Base-by-base conservation (phyloP, 208 protist genomes). In the Porcisia hertigi region DNA sequence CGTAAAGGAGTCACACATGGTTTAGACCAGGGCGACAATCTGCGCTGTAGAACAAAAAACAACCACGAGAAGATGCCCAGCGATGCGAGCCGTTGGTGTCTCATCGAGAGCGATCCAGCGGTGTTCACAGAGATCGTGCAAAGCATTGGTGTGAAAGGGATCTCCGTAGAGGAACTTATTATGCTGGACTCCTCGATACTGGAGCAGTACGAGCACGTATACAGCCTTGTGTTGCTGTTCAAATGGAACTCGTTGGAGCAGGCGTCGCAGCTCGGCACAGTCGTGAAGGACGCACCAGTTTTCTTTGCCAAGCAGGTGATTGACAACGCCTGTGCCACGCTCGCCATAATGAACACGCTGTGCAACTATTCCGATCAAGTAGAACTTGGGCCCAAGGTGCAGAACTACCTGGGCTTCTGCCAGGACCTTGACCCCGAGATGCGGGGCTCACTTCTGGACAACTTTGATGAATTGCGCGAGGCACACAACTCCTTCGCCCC, bases 61-160 rank as follows among this genome's bases (percentile, higher is more conserved):
- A 49, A 9, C 3, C 45, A 49, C 9, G 9, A 49, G 45, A 12
- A 49, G 67, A 81, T 82, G 75, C 64, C 69, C 55, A 77, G 47
- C 25, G 59, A 65, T 36, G 62, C 23, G n/a, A 79, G 79, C 69
- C 66, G 74, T 41, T 99, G 98, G 98, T 99, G 96, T 73, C 95
- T 97, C 64, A 99, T 99, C 77, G 98, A 99, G 82, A 97, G 87
- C 69, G 98, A 99, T 76, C 97, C 98, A 20, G 97, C 93, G 43
- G 92, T 99, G 18, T 99, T 99, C 79, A 99, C 97, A 12, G 98
- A 99, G 82, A 87, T 99, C 18, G 96, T 99, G 45, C 73, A 95
- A 45, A 79, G 82, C 41, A 88, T 99, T 49, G 98, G 98, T n/a
- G 97, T 99, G 0, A 96, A 94, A 62, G 97, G 90, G 39, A 84